Evolutionary conservation across 2,329 filamentous ascomycete species (phyloP).

Genomic region (Verticillium alfalfae): DNA sequence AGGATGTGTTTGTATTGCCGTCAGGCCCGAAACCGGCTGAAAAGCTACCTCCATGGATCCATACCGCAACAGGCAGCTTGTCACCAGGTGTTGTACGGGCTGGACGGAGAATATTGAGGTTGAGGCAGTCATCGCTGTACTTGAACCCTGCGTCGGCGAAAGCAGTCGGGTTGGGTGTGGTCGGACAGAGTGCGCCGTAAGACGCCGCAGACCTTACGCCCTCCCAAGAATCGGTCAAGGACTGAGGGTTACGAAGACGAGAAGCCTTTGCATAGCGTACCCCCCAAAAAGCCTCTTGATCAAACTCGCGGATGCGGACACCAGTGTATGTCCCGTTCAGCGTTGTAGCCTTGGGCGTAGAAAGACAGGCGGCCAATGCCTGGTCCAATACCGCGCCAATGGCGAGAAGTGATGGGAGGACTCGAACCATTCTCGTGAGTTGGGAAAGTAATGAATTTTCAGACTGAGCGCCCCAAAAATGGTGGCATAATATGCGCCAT

Average conservation of each 20-base stretch:
- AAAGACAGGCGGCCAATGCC: background rate
- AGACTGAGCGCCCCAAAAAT: background rate
- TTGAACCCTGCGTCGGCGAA: conserved; percentile 14
- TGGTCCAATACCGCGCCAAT: background rate
- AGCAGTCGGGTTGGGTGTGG: background rate
- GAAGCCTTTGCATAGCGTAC: conserved; percentile 42
- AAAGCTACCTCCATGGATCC: conserved; percentile 44
- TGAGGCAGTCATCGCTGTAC: conserved; percentile 53
- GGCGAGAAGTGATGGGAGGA: background rate
- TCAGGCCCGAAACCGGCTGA: conserved; percentile 24
- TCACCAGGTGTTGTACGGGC: conserved; percentile 29
- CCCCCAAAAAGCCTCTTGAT: conserved; percentile 39
- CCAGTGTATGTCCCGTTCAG: conserved; percentile 34
- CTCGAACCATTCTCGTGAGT: background rate
- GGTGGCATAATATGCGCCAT: background rate
- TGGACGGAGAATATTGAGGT: conserved; percentile 55
- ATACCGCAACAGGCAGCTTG: conserved; percentile 49
- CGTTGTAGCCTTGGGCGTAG: background rate
- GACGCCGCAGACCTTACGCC: conserved; percentile 31
- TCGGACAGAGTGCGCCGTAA: conserved; percentile 36
- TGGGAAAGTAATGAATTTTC: too few relatives aligned
- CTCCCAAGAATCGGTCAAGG: conserved; percentile 38
- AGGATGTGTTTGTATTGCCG: conserved; percentile 54
- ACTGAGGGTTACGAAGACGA: conserved; percentile 43
- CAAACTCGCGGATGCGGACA: conserved; percentile 24